Base-by-base conservation (phyloP, 2,329 filamentous ascomycete genomes). In the Colletotrichum sublineola region DNA sequence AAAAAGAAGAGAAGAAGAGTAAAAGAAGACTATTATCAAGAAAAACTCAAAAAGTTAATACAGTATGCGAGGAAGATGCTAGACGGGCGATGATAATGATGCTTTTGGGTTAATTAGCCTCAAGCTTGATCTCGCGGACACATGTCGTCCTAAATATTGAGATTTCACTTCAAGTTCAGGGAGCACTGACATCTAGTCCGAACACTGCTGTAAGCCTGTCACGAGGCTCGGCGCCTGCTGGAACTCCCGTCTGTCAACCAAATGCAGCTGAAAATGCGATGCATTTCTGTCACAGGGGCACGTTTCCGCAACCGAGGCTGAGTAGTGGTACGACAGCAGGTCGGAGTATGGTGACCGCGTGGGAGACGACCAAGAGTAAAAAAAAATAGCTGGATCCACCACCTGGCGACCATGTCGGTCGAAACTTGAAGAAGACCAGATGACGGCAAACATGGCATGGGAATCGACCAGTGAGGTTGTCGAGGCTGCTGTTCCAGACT, bases 401-500 rank as follows among this genome's bases (percentile, higher is more conserved):
- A 64, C 55, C 42, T 46, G 69, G 66, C 53, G 14, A 50, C 61
- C 42, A 55, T 29, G 29, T 20, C 53, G 18, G 46, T 61, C 38
- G 18, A 42, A 40, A 48, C 46, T 48, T 29, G 50, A 33, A 38
- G 20, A 31, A 40, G 31, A 36, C 62, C 44, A 38, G 60, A 42
- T 74, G 75, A 61, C 11, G 60, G 60, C 20, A 33, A n/a, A 36
- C 57, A 58, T 33, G 33, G 48, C 50, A 33, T 50, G 53, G 53
- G 33, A 52, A 40, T 52, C 8, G 61, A 76, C 77, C 77, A 78
- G 77, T 56, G 67, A 75, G 68, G 58, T 70, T 61, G 66, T 48
- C 63, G 62, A 62, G 61, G 58, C 67, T 55, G 70, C 63, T 46
- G 11, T 40, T 40, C n/a, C 38, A 50, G 57, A 24, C 15, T 3